Conservation (phyloP, 345 rosid genomes). For the Dovyalis caffra region DNA sequence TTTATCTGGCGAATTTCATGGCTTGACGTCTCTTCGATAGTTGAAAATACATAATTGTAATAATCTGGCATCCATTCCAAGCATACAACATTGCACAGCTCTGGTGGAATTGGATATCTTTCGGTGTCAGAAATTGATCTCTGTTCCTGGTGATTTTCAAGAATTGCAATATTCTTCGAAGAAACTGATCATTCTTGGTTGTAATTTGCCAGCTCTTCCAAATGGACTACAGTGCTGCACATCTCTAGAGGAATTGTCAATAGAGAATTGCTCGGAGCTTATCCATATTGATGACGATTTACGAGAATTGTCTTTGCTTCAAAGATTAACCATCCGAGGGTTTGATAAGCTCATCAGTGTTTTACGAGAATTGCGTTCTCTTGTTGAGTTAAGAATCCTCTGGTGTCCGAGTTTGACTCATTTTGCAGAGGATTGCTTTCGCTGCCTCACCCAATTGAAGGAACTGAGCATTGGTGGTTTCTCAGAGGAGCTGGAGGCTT, state of each 20-base stretch:
- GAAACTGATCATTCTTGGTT: neutral
- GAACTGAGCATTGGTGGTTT: slow-evolving; percentile 7
- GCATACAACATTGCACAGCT: neutral
- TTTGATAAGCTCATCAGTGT: no score
- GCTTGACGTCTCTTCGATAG: neutral
- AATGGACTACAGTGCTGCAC: neutral
- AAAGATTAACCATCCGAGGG: no score
- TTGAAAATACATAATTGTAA: neutral
- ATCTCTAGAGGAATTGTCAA: neutral
- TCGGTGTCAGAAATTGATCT: neutral
- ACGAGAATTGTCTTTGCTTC: no score
- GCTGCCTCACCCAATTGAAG: neutral
- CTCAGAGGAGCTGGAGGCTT: neutral
- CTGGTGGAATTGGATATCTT: neutral
- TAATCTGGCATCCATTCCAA: neutral
- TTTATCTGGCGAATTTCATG: neutral
- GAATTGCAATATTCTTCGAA: neutral
- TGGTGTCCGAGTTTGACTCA: neutral
- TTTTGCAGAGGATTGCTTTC: neutral
- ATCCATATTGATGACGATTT: neutral
- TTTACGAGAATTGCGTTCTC: slow-evolving; percentile 2
- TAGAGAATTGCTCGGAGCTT: neutral
- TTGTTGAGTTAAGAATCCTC: neutral
- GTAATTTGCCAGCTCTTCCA: neutral
- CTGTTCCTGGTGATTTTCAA: neutral